Base-by-base conservation (phyloP, 140 eudicot species). In the Ambrosia hybrid region DNA sequence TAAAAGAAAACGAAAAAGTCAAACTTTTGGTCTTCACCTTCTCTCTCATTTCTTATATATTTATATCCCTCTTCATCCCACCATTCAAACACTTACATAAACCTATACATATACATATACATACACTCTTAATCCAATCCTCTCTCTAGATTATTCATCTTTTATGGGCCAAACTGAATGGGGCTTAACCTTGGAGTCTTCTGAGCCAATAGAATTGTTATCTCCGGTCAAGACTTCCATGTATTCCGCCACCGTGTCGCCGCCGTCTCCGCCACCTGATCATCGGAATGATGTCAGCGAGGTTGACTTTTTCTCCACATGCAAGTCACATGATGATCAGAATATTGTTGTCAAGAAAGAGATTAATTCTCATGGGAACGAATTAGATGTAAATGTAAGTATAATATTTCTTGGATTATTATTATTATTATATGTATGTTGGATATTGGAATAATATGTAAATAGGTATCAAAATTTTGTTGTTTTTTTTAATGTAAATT, bases 291-390 rank as follows among this genome's bases (percentile, higher is more conserved):
- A 70, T 34, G 68, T 72, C 26, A 88, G 80, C 36, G 96, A 78
- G 60, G 86, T 91, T 9, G 96, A 92, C 65, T 92, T 92, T 73
- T 92, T 92, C 72, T 74, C 96, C 3, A 73, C 78, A 5, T 65
- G 65, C 71, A 78, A 78, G 64, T 46, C 73, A 36, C 57, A 64
- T 33, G 66, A 82, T 76, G 52, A 64, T 76, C 48, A 73, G 11
- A 5, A 21, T 21, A 21, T 55, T 33, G 58, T 56, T 16, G 77
- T 91, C 49, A 91, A 91, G 84, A 78, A 83, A 67, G 96, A 91
- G 68, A 72, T 46, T 8, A 9, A 49, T 69, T 82, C 86, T 21
- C 73, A 73, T 14, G 77, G 46, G 57, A 76, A 73, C 46, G 79
- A 78, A 30, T 53, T 16, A 15, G 83, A 85, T 81, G 95, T 89